Evolutionary conservation across 1,284 basidiomycete genomes (phyloP).

Genomic region (Apiotrichum laibachii): DNA sequence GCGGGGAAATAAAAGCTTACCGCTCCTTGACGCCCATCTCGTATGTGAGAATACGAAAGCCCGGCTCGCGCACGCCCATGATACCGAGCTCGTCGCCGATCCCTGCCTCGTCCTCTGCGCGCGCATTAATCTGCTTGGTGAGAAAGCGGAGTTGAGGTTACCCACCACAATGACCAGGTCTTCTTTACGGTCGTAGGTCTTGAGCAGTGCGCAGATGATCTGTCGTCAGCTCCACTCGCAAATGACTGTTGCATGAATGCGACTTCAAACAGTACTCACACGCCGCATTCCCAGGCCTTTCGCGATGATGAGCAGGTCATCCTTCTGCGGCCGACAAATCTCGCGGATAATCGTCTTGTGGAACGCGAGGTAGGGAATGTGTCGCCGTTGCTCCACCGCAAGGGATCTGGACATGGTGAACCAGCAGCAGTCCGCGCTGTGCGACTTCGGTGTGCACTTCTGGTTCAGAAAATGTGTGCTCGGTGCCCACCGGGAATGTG

Average conservation of each 20-base stretch:
- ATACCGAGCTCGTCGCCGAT: constrained; percentile 90
- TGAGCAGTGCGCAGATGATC: constrained; percentile 78
- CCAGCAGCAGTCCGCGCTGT: too few relatives aligned
- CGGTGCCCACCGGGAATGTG: too few relatives aligned
- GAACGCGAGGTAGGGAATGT: constrained; percentile 52
- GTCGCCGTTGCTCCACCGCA: constrained; percentile 23
- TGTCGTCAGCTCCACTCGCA: constrained; percentile 28
- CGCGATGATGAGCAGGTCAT: constrained; percentile 78
- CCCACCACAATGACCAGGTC: constrained; percentile 76
- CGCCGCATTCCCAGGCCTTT: constrained; percentile 78
- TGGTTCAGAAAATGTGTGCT: too few relatives aligned
- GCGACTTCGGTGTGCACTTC: too few relatives aligned
- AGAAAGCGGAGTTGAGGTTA: background rate
- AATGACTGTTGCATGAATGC: background rate
- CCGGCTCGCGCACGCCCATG: constrained; percentile 84
- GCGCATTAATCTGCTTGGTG: constrained; percentile 62
- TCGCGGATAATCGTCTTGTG: constrained; percentile 53
- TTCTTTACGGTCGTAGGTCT: constrained; percentile 85
- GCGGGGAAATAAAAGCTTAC: constrained; percentile 53
- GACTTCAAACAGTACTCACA: constrained; percentile 24
- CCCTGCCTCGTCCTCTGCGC: constrained; percentile 78
- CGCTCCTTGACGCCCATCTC: constrained; percentile 78
- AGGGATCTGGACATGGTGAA: constrained; percentile 2
- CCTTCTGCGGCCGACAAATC: constrained; percentile 62
- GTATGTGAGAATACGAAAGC: constrained; percentile 77